Percentiles rank a stretch among this genome's conserved stretches.
Conservation (phyloP, 345 rosid species). For the Reutealis trisperma region DNA sequence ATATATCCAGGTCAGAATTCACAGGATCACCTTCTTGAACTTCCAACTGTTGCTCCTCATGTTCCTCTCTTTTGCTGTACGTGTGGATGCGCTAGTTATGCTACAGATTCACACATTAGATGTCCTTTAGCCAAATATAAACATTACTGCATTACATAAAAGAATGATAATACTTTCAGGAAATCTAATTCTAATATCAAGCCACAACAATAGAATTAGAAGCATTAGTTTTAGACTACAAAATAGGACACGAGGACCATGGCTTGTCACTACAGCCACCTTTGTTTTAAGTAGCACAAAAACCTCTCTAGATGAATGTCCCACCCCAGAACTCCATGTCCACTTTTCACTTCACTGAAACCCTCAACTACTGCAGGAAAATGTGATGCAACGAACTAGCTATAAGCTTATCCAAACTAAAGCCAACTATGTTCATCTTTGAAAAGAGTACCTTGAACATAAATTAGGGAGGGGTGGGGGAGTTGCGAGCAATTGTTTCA, state of each 20-base stretch:
- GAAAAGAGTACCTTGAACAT: not conserved
- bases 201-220: not conserved
- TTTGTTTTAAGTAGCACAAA: not conserved
- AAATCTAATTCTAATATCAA: not conserved
- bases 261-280: not conserved
- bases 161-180: not conserved
- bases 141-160: not conserved
- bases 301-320: not conserved
- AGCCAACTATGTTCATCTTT: no score
- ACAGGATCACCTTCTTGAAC: no score
- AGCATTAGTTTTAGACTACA: not conserved
- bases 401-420: no score
- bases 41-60: no score
- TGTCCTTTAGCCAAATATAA: not conserved
- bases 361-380: no score
- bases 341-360: no score
- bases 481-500: conserved; percentile 12
- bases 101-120: not conserved
- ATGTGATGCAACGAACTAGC: no score
- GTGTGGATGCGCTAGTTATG: not conserved
- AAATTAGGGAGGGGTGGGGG: no score
- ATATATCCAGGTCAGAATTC: no score
- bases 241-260: not conserved
- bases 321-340: no score
- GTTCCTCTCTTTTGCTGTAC: not conserved